These are phyloP conservation scores for Lipomyces kockii DNA, from an alignment of 805 yeast species.

Conservation along the genomic window DNA sequence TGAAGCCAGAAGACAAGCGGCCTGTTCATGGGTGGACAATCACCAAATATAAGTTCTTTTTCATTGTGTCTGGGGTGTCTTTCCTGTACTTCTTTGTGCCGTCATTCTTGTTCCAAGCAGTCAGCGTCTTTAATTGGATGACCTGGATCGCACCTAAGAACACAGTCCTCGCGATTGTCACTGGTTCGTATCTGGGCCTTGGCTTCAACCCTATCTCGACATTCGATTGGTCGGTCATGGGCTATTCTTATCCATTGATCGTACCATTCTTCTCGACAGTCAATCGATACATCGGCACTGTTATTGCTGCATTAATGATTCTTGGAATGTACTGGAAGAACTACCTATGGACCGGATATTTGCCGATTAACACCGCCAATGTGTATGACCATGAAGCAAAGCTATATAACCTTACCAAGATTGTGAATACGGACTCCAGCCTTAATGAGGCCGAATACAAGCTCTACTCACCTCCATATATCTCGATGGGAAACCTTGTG, in stretches of 20 bases:
- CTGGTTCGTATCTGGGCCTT: slow-evolving; percentile 52
- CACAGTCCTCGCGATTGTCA: slow-evolving; percentile 54
- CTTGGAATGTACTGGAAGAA: slow-evolving; percentile 57
- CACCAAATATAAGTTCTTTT: slow-evolving; percentile 57
- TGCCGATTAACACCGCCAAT: slow-evolving; percentile 54
- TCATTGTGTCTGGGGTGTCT: slow-evolving; percentile 48
- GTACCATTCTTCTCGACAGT: slow-evolving; percentile 52
- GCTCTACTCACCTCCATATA: slow-evolving; percentile 64
- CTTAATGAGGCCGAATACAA: slow-evolving; percentile 56
- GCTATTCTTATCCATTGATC: slow-evolving; percentile 46
- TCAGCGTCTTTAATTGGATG: slow-evolving; percentile 63
- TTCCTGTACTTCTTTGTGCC: slow-evolving; percentile 65
- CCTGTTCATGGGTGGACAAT: slow-evolving; percentile 64
- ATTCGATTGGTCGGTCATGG: slow-evolving; percentile 51
- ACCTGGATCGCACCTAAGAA: slow-evolving; percentile 62
- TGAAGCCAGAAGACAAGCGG: slow-evolving; percentile 50
- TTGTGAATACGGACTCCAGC: slow-evolving; percentile 52
- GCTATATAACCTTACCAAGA: slow-evolving; percentile 54
- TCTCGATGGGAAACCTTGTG: slow-evolving; percentile 56
- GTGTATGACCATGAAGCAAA: slow-evolving; percentile 41
- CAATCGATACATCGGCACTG: slow-evolving; percentile 44
- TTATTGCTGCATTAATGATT: slow-evolving; percentile 59
- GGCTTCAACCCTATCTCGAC: slow-evolving; percentile 55
- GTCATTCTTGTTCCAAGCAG: slow-evolving; percentile 63
- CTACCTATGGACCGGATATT: slow-evolving; percentile 51